Evolutionary conservation across 257 asterid species (phyloP).

Genomic region (Ophiorrhiza pumila): DNA sequence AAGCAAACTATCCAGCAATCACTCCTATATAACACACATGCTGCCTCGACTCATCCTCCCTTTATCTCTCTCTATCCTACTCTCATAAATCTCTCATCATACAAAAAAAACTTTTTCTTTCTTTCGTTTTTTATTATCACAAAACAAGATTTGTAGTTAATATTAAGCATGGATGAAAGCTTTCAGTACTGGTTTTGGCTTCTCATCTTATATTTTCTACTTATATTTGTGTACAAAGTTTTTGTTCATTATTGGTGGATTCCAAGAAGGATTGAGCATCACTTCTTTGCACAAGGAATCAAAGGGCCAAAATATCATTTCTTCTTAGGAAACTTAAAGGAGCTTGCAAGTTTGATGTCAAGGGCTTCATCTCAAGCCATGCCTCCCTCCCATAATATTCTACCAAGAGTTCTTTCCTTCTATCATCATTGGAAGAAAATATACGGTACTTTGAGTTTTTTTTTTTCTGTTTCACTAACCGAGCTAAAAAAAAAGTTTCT

Average conservation of each 20-base stretch:
- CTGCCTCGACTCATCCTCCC: conserved; percentile 6
- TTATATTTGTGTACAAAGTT: conserved; percentile 32
- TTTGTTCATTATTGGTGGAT: conserved; percentile 63
- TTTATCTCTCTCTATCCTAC: background rate
- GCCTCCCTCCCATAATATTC: conserved; percentile 76
- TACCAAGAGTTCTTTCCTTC: conserved; percentile 89
- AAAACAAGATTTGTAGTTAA: background rate
- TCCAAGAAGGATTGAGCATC: conserved; percentile 56
- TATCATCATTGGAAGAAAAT: conserved; percentile 88
- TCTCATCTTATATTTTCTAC: conserved; percentile 27
- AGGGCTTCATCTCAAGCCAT: conserved; percentile 59
- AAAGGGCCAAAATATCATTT: conserved; percentile 70
- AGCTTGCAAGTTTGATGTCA: conserved; percentile 52
- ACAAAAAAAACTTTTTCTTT: background rate
- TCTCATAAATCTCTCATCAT: background rate
- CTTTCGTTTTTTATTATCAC: too few relatives aligned
- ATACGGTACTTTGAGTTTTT: conserved; percentile 48
- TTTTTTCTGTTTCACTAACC: background rate
- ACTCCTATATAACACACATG: too few relatives aligned
- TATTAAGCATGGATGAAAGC: conserved; percentile 17
- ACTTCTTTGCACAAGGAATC: conserved; percentile 72
- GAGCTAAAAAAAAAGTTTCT: background rate
- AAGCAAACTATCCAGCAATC: too few relatives aligned
- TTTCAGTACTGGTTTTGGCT: conserved; percentile 14
- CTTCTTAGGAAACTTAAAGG: conserved; percentile 77